phyloP scores from a whole-genome alignment of 2,329 filamentous ascomycete species.

The Pyricularia grisea region DNA sequence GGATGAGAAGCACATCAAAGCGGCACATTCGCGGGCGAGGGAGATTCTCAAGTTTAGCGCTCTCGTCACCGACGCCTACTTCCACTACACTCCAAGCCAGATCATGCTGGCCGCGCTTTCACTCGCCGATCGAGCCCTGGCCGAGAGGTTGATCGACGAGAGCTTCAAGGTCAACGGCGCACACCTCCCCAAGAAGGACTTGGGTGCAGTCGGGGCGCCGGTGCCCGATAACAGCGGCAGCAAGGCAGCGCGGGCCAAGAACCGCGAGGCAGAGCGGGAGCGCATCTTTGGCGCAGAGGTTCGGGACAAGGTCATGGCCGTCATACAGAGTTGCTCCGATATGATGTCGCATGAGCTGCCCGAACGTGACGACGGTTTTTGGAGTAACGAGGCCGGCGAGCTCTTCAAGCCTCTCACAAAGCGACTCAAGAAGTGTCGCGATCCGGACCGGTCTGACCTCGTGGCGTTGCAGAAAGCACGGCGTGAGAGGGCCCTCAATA shows the following conservation, averaged over 20 bases:
- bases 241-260: conserved; percentile 12
- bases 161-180: conserved; percentile 21
- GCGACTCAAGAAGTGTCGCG: conserved; percentile 64
- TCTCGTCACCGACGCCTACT: conserved; percentile 89
- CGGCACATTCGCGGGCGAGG: conserved; percentile 64
- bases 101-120: conserved; percentile 80
- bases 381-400: conserved; percentile 37
- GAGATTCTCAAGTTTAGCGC: conserved; percentile 70
- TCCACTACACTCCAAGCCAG: conserved; percentile 89
- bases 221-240: conserved; percentile 14
- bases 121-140: conserved; percentile 60
- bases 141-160: conserved; percentile 35
- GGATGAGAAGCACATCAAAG: conserved; percentile 38
- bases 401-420: conserved; percentile 50
- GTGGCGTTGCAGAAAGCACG: conserved; percentile 59
- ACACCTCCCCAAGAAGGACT: neutral
- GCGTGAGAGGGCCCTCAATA: conserved; percentile 39
- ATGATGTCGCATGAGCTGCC: conserved; percentile 49
- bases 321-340: conserved; percentile 40
- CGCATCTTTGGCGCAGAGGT: conserved; percentile 17
- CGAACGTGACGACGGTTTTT: conserved; percentile 43
- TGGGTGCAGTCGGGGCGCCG: conserved; percentile 11
- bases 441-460: conserved; percentile 65
- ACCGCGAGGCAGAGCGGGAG: conserved; percentile 13
- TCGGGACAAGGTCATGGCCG: conserved; percentile 38